These are phyloP conservation scores for Paraleonurus japonicus DNA, from an alignment of 257 asterid genomes.

Conservation along the genomic window DNA sequence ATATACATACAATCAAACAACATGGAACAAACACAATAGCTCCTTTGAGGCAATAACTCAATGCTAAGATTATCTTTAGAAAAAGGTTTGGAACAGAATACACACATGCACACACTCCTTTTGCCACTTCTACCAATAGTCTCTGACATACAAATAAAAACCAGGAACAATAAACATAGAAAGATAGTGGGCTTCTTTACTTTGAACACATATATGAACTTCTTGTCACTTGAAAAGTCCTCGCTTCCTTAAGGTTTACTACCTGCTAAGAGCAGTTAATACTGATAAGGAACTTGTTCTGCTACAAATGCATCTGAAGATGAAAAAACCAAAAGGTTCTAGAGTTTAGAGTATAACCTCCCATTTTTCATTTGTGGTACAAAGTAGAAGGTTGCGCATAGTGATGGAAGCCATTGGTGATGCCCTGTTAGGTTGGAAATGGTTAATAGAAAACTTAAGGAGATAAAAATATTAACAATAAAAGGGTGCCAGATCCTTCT, in stretches of 20 bases:
- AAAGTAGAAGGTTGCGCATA: conserved; percentile 82
- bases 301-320: conserved; percentile 26
- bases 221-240: conserved; percentile 93
- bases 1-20: conserved; percentile 5
- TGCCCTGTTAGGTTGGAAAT: conserved; percentile 65
- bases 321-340: conserved; percentile 16
- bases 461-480: conserved; percentile 17
- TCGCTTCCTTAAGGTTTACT: conserved; percentile 94
- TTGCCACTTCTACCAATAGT: background rate
- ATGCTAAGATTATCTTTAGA: conserved; percentile 7
- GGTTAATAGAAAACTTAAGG: conserved; percentile 21
- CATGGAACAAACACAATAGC: background rate
- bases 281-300: conserved; percentile 23
- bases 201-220: conserved; percentile 89
- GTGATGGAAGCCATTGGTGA: conserved; percentile 99
- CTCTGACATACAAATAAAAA: conserved; percentile 15
- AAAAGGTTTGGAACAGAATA: conserved; percentile 4
- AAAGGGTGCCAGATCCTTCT: conserved; percentile 17
- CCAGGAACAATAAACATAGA: conserved; percentile 21
- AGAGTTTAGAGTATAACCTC: conserved; percentile 54
- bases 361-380: conserved; percentile 92
- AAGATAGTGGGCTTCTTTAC: conserved; percentile 40
- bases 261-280: conserved; percentile 51
- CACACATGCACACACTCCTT: background rate
- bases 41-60: background rate